Evolutionary conservation across 805 yeast genomes (phyloP).

Genomic region (Candida maris): DNA sequence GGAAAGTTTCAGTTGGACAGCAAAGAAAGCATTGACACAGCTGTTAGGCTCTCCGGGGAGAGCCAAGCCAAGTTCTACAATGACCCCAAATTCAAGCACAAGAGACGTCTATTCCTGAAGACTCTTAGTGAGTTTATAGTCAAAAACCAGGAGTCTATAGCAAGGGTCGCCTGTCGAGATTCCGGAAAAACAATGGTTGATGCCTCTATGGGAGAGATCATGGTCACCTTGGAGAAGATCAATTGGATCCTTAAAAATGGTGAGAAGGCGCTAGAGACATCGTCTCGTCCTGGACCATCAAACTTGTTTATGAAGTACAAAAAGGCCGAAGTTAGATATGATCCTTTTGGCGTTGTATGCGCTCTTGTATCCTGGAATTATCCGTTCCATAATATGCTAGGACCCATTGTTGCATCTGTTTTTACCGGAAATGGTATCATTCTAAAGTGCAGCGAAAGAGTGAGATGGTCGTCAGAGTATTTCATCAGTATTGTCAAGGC

Average conservation of each 20-base stretch:
- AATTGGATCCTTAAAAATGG: conserved; percentile 89
- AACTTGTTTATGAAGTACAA: conserved; percentile 84
- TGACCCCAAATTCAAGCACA: conserved; percentile 49
- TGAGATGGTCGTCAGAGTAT: conserved; percentile 88
- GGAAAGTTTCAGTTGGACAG: conserved; percentile 67
- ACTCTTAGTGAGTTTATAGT: conserved; percentile 70
- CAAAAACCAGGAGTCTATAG: conserved; percentile 80
- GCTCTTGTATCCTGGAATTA: conserved; percentile 97
- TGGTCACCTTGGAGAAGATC: conserved; percentile 91
- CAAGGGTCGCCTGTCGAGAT: conserved; percentile 92
- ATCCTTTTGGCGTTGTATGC: conserved; percentile 85
- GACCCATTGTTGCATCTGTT: conserved; percentile 85
- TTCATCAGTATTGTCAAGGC: conserved; percentile 68
- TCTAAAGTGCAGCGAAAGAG: conserved; percentile 93
- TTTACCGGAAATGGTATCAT: conserved; percentile 91
- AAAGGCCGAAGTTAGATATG: conserved; percentile 89
- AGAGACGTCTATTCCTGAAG: conserved; percentile 65
- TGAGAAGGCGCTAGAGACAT: conserved; percentile 61
- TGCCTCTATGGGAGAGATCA: conserved; percentile 93
- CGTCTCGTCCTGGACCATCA: conserved; percentile 82
- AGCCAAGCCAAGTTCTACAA: conserved; percentile 53
- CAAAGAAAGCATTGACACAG: conserved; percentile 65
- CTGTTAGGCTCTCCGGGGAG: conserved; percentile 46
- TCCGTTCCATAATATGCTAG: conserved; percentile 91
- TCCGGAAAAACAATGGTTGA: conserved; percentile 95